Evolutionary conservation across 2,329 filamentous ascomycete genomes (phyloP), one percentile per base, ranked within the genome.

Genomic region (Tolypocladium endophyticum): DNA sequence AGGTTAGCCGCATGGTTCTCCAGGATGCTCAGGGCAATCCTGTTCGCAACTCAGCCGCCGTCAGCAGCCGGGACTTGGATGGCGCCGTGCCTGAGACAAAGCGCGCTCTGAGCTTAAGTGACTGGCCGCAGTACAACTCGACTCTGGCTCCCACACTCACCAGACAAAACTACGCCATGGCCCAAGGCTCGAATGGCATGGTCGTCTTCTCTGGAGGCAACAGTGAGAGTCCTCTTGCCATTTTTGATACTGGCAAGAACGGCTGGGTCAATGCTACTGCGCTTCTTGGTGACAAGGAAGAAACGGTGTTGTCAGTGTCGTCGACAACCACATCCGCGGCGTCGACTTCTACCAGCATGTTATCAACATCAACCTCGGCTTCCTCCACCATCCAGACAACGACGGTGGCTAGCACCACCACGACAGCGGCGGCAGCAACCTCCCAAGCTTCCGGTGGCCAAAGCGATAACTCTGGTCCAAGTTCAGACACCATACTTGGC

Each of bases 121-220:
- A 86, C 67, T 95, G 90, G 85, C 92, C 92, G 2, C 68, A 79
- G 3, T 97, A 97, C 73, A 92, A 97, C 73, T 80, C 77, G 58
- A 88, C 86, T 0, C 73, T 87, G 50, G 92, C 89, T 0, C 89
- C 92, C 0, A 67, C 62, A 2, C 77, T 74, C 11, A 84, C 79
- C 7, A 82, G 92, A 64, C 79, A 78, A n/a, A 83, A 85, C 55
- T 95, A 85, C 68, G 87, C 89, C 0, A 71, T 96, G 20, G 89
- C 92, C 0, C 82, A 87, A 65, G 86, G 84, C 61, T 68, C 80
- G 1, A 74, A 82, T 63, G 89, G 88, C 4, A 75, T 87, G 64
- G 83, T 93, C 1, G 88, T 94, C 18, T 85, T 96, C 61, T 85
- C 87, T n/a, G 90, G 92, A 53, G 92, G 92, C 33, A 85, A 82